A percentile compares a stretch with the other conserved stretches of the same genome.
phyloP scores from a whole-genome alignment of 192 early-diverging fungal species.

The Blastocladiella britannica region DNA sequence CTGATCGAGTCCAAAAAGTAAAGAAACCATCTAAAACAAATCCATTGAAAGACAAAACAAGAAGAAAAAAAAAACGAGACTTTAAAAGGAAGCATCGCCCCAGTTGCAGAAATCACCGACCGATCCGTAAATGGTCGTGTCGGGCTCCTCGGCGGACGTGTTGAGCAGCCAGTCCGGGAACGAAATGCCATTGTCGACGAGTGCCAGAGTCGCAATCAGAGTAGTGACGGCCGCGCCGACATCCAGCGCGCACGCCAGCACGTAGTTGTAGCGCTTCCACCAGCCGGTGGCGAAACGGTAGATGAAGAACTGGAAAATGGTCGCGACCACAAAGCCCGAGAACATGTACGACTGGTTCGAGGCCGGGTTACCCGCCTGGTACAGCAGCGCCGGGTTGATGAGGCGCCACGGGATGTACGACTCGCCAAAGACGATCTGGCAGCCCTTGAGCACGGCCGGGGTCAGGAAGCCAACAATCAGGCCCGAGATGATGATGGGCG shows the following conservation, averaged over 20 bases:
- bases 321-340: background rate
- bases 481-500: background rate
- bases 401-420: no score
- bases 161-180: background rate
- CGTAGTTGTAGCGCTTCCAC: slow-evolving; percentile 48
- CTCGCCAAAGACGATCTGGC: background rate
- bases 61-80: no score
- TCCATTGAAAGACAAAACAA: no score
- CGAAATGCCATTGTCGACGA: background rate
- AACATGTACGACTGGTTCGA: background rate
- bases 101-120: no score
- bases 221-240: slow-evolving; percentile 24
- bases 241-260: slow-evolving; percentile 39
- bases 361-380: background rate
- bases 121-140: no score
- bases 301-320: background rate
- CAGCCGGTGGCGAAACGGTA: slow-evolving; percentile 7
- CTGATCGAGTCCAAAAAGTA: no score
- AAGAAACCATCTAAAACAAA: no score
- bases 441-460: background rate
- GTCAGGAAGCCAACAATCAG: background rate
- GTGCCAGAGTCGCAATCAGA: slow-evolving; percentile 16
- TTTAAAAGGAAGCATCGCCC: no score
- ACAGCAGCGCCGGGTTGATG: background rate
- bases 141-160: no score